Base-by-base conservation (phyloP, 1,284 basidiomycete genomes). In the Ceratobasidium sp. region DNA sequence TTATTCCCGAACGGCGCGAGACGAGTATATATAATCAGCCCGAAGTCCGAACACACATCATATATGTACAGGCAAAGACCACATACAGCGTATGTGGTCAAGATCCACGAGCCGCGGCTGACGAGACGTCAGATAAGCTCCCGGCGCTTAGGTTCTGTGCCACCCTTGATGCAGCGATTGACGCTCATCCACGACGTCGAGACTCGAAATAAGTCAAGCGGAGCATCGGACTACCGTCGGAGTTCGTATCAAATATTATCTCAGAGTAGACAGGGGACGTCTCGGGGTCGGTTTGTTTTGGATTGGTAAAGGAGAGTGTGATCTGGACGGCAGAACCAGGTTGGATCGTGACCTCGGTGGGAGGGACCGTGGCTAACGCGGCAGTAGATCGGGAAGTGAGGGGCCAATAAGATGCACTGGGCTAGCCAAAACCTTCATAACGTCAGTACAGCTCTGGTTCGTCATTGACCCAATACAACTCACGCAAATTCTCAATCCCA, bases 191-290 rank as follows among this genome's bases (percentile, higher is more conserved):
- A 33, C 33, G 33, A 33, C 33, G 33, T 33, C 33, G 33, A 33
- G 33, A 33, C 33, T 33, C 83, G 33, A 81, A 44, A 64, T 82
- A 83, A 20, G 80, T 78, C n/a, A 80, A 78, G 48, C 62, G 71
- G 59, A 79, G 74, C 10, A 42, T 76, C 33, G 33, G 33, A n/a
- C 77, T 57, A 20, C 77, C 61, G 23, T 77, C 66, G 23, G 62
- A 59, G 44, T 69, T 77, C 33, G 74, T 78, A 59, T 81, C 77
- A 23, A 67, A 56, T 40, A 82, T 74, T 69, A 57, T 80, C 12
- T 80, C 84, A 38, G 81, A 82, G 80, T 83, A 85, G 77, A 83
- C 80, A 13, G 84, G 84, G 26, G 84, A 81, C 54, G 80, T 80
- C 54, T 78, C 79, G 42, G 79, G 78, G 59, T 82, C 79, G 1